Base-by-base conservation (phyloP, 2,329 filamentous ascomycete genomes). In the Pseudopyrenochaeta lycopersici region DNA sequence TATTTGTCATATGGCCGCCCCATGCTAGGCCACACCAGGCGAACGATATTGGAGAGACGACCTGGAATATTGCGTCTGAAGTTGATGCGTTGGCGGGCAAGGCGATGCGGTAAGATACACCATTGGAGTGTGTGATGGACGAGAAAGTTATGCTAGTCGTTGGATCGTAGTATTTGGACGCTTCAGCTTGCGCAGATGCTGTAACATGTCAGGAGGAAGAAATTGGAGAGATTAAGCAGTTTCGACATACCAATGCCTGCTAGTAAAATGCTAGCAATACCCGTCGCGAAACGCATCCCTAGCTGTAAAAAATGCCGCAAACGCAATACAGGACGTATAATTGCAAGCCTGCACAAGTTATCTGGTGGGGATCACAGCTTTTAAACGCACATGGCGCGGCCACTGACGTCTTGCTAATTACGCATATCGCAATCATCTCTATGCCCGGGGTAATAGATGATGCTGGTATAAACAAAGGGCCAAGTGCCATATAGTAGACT, bases 21-120 rank as follows among this genome's bases (percentile, higher is more conserved):
- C 62, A 65, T 15, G 62, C 60, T 7, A 65, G 23, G 5, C 62
- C 62, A 46, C 62, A 65, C 62, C 62, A 65, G 14, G 36, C 52
- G 38, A 61, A 57, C 4, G 32, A 41, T n/a, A 23, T 52, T 1
- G 60, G 62, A 7, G 54, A 29, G 14, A 63, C 46, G 32, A 65
- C 52, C 42, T 65, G 62, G 3, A 65, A 20, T 38, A 65, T 63
- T 6, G 60, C 57, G 30, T 65, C 62, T 5, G 62, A 51, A 11
- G 15, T 41, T 10, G 53, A 21, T 11, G 52, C 52, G 30, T 54
- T 48, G 4, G 29, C 20, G 17, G 62, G 62, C 4, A 65, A 44
- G 3, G 62, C 60, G 12, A 65, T 23, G n/a, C 62, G 60, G 46
- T 59, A 59, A 4, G 53, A 45, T 4, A 63, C 49, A 23, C 60